A percentile compares a stretch with the other conserved stretches of the same genome.
phyloP scores from a whole-genome alignment of 176 grass and related monocot species.

The Rhipidocladum racemiflorum region DNA sequence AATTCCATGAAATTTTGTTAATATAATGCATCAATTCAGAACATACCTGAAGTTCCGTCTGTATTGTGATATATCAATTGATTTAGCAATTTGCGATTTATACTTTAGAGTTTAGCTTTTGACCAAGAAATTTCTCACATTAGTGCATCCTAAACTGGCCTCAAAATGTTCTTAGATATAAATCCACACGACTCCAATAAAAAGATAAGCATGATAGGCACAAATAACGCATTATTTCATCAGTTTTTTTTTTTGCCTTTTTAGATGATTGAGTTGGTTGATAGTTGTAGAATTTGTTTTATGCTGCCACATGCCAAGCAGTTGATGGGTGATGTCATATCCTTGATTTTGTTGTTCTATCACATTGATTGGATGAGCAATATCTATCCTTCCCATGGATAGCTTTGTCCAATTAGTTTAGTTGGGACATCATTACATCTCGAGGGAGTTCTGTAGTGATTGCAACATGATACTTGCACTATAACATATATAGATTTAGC shows the following conservation, averaged over 20 bases:
- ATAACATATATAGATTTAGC: neutral
- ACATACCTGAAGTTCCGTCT: neutral
- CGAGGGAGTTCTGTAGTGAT: neutral
- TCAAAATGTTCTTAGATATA: neutral
- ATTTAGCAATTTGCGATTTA: neutral
- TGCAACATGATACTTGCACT: conserved; percentile 11
- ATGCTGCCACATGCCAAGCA: no score
- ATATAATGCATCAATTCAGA: no score
- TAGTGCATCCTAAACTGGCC: neutral
- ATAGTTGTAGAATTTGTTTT: no score
- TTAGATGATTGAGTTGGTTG: no score
- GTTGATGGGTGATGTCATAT: no score
- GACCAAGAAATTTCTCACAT: neutral
- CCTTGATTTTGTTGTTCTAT: no score
- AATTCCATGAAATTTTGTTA: no score
- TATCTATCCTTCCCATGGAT: neutral
- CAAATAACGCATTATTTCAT: no score
- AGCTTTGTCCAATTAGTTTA: neutral
- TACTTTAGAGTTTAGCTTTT: neutral
- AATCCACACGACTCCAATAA: no score
- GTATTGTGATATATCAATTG: neutral
- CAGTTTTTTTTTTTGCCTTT: no score
- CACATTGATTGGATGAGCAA: no score
- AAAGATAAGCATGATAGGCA: no score
- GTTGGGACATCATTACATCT: neutral